phyloP scores from a whole-genome alignment of 2,329 filamentous ascomycete species.

The Colletotrichum limetticola region DNA sequence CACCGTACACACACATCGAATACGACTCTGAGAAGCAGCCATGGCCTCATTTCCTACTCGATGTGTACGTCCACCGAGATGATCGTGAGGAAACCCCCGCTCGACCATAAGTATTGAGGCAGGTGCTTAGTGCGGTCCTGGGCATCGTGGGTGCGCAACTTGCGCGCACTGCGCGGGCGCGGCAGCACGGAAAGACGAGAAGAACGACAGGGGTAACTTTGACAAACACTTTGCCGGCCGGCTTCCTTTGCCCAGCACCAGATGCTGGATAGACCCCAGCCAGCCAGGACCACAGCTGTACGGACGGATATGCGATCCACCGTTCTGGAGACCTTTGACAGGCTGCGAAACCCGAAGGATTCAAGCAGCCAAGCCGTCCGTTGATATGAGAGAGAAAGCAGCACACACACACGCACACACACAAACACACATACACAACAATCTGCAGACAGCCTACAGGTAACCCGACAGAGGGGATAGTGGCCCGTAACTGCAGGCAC shows the following conservation, averaged over 20 bases:
- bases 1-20: not conserved
- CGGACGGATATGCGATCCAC: constrained; percentile 15
- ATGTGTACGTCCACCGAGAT: not conserved
- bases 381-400: not conserved
- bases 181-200: not conserved
- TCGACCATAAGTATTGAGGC: not conserved
- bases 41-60: not conserved
- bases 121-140: not conserved
- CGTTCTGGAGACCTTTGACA: not conserved
- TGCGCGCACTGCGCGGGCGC: not conserved
- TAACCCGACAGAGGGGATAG: constrained; percentile 31
- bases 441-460: constrained; percentile 1
- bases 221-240: not conserved
- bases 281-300: not conserved
- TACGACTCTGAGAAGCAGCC: constrained; percentile 15
- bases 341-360: not conserved
- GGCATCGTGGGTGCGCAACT: not conserved
- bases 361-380: not conserved
- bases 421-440: not conserved
- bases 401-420: not conserved
- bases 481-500: constrained; percentile 31
- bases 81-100: not conserved
- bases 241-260: not conserved
- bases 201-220: not conserved
- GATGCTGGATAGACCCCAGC: not conserved